Conservation (phyloP, 1,284 basidiomycete species). For the Blastosporella zonata region DNA sequence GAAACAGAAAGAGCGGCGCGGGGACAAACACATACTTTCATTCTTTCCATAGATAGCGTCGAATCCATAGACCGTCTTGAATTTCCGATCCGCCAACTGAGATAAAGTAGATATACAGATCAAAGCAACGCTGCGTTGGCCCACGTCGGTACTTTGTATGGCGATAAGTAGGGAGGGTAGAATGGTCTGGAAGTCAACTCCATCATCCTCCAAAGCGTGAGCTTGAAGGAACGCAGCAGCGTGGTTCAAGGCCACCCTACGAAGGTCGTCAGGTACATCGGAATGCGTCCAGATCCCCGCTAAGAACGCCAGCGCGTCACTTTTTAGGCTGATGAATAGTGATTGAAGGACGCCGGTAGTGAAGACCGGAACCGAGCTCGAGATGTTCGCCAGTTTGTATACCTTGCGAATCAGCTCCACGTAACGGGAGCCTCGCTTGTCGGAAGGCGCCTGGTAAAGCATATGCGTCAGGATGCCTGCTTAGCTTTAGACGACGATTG, state of each 20-base stretch:
- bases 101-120: slow-evolving; percentile 56
- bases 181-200: slow-evolving; percentile 83
- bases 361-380: slow-evolving; percentile 41
- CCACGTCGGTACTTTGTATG: slow-evolving; percentile 50
- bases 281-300: slow-evolving; percentile 57
- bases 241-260: slow-evolving; percentile 54
- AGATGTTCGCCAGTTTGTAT: slow-evolving; percentile 63
- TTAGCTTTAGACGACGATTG: neutral
- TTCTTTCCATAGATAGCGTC: slow-evolving; percentile 78
- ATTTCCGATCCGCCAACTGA: slow-evolving; percentile 41
- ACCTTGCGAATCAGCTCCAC: slow-evolving; percentile 54
- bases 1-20: slow-evolving; percentile 8
- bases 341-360: slow-evolving; percentile 57
- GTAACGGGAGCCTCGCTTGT: slow-evolving; percentile 40
- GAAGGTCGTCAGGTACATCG: slow-evolving; percentile 27
- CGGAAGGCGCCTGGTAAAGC: slow-evolving; percentile 13
- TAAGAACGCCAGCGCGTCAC: slow-evolving; percentile 81
- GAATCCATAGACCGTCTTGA: slow-evolving; percentile 72
- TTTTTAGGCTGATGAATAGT: slow-evolving; percentile 68
- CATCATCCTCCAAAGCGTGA: slow-evolving; percentile 47
- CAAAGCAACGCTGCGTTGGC: slow-evolving; percentile 65
- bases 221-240: slow-evolving; percentile 79
- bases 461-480: neutral
- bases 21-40: slow-evolving; percentile 47
- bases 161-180: slow-evolving; percentile 76